A percentile compares a stretch with the other conserved stretches of the same genome.
phyloP scores from a whole-genome alignment of 805 yeast species.

The Cyberlindnera euphorbiiphila region DNA sequence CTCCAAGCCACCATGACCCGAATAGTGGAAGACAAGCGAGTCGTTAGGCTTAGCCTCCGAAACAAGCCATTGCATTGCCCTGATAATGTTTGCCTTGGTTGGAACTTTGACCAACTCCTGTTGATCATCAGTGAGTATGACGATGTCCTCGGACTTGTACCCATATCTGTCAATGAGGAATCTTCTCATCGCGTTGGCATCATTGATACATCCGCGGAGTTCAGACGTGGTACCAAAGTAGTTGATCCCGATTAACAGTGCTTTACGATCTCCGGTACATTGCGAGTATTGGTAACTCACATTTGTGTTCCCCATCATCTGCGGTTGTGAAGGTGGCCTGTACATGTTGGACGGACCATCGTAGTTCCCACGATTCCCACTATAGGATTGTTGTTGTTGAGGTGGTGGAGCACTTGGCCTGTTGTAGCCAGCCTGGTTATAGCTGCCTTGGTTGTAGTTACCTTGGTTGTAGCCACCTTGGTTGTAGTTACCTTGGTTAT shows the following conservation, averaged over 20 bases:
- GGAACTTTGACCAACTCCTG: constrained; percentile 41
- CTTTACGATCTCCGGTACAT: constrained; percentile 61
- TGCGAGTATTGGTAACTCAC: constrained; percentile 43
- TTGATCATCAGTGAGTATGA: constrained; percentile 47
- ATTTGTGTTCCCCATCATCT: constrained; percentile 20
- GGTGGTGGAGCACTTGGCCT: constrained; percentile 9
- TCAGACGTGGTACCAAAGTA: constrained; percentile 54
- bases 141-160: constrained; percentile 35
- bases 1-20: constrained; percentile 73
- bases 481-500: background rate
- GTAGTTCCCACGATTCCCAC: constrained; percentile 4
- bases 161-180: constrained; percentile 30
- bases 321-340: constrained; percentile 21
- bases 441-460: constrained; percentile 1
- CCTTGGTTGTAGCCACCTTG: constrained; percentile 1
- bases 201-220: constrained; percentile 69
- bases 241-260: constrained; percentile 65
- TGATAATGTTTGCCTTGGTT: constrained; percentile 56
- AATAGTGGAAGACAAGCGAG: constrained; percentile 65
- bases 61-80: constrained; percentile 76
- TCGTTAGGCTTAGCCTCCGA: constrained; percentile 56
- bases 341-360: constrained; percentile 16
- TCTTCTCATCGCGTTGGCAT: constrained; percentile 45
- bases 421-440: no score
- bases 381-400: constrained; percentile 6